A percentile compares a stretch with the other conserved stretches of the same genome.
phyloP scores from a whole-genome alignment of 768 basidiomycete genomes.

The Butyriboletus loyo region DNA sequence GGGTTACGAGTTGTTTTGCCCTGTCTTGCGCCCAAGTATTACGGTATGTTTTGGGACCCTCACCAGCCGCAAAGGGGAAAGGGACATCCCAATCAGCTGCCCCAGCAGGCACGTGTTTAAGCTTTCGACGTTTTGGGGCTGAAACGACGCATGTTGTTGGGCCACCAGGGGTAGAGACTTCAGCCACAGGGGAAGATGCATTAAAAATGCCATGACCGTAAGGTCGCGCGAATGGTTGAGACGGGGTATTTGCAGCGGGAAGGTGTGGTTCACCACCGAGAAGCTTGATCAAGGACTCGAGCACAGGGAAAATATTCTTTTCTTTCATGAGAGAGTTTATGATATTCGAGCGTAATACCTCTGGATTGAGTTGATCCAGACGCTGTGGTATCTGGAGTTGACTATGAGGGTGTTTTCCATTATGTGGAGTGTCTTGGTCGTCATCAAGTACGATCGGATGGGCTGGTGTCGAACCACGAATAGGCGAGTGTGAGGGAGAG shows the following conservation, averaged over 20 bases:
- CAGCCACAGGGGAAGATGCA: not conserved
- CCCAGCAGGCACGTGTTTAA: slow-evolving; percentile 71
- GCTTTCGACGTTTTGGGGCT: slow-evolving; percentile 56
- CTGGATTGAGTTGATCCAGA: slow-evolving; percentile 37
- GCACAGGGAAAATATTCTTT: slow-evolving; percentile 63
- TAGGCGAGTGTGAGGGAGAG: slow-evolving; percentile 32
- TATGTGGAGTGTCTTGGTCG: slow-evolving; percentile 34
- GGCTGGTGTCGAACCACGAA: slow-evolving; percentile 49
- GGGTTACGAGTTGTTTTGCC: slow-evolving; percentile 56
- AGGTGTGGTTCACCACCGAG: slow-evolving; percentile 38
- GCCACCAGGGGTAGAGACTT: not conserved
- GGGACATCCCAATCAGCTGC: slow-evolving; percentile 83
- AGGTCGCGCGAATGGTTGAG: slow-evolving; percentile 18
- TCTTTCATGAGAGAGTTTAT: slow-evolving; percentile 57
- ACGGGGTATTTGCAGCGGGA: slow-evolving; percentile 2
- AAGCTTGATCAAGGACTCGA: slow-evolving; percentile 60
- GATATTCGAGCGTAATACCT: slow-evolving; percentile 53
- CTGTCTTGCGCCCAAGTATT: slow-evolving; percentile 65
- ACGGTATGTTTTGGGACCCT: slow-evolving; percentile 66
- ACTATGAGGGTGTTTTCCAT: slow-evolving; percentile 6
- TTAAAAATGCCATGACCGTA: slow-evolving; percentile 13
- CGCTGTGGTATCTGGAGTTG: slow-evolving; percentile 9
- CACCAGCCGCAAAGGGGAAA: slow-evolving; percentile 68
- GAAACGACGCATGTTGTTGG: slow-evolving; percentile 11
- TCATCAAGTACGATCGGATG: slow-evolving; percentile 77